Conservation (phyloP, 78 protist genomes). For the Dictyostelium purpureum region DNA sequence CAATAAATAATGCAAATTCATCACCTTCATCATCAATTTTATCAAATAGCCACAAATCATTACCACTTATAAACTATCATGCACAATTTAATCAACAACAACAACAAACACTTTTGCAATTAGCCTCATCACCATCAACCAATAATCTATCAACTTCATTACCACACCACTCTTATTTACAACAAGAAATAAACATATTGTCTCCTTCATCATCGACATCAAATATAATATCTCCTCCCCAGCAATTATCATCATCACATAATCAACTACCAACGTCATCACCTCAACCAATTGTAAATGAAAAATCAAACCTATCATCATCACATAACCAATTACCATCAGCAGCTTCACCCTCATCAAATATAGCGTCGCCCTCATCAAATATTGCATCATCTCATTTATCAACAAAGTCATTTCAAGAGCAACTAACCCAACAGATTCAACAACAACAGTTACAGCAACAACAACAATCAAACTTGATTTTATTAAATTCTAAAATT, state of each 20-base stretch:
- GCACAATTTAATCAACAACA: too few relatives aligned
- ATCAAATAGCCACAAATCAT: not conserved
- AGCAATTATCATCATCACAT: not conserved
- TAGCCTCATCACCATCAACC: not conserved
- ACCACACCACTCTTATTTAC: too few relatives aligned
- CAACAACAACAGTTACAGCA: conserved; percentile 5
- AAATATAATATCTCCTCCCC: too few relatives aligned
- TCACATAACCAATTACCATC: not conserved
- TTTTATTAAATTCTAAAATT: not conserved
- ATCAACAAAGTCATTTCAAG: not conserved
- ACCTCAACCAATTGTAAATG: not conserved
- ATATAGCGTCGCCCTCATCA: not conserved
- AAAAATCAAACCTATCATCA: too few relatives aligned
- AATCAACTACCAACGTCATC: not conserved
- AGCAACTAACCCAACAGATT: not conserved
- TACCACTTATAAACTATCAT: not conserved
- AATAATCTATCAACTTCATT: not conserved
- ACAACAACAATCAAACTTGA: conserved; percentile 17
- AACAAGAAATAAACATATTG: too few relatives aligned
- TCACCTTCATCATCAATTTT: not conserved
- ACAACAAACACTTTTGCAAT: not conserved
- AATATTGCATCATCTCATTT: not conserved
- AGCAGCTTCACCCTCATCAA: not conserved
- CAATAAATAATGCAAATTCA: not conserved
- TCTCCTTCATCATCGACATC: not conserved